These are phyloP conservation scores for Roridomyces roridus DNA, from an alignment of 768 basidiomycete species.

Conservation along the genomic window DNA sequence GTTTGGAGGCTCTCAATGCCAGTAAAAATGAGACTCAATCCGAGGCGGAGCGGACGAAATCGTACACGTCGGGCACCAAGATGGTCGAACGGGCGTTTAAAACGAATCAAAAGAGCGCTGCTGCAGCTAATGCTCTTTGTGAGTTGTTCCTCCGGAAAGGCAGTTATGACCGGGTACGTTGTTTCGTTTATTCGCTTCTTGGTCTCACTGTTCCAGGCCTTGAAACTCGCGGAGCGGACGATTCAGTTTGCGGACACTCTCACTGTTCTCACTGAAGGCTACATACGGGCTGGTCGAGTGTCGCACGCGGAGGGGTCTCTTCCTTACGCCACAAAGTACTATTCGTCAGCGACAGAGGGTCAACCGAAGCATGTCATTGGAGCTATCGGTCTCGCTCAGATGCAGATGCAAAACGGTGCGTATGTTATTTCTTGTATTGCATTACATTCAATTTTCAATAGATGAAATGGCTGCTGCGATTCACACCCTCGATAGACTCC, in stretches of 20 bases:
- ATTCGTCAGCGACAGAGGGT: slow-evolving; percentile 67
- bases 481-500: slow-evolving; percentile 79
- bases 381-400: slow-evolving; percentile 85
- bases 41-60: slow-evolving; percentile 66
- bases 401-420: slow-evolving; percentile 83
- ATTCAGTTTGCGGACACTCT: slow-evolving; percentile 94
- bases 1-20: slow-evolving; percentile 84
- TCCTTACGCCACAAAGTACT: slow-evolving; percentile 74
- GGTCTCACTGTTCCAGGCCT: slow-evolving; percentile 53
- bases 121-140: slow-evolving; percentile 84
- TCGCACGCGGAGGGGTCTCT: slow-evolving; percentile 73
- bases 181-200: neutral
- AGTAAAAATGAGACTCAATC: slow-evolving; percentile 74
- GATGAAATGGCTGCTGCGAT: slow-evolving; percentile 87
- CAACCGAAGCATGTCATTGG: slow-evolving; percentile 79
- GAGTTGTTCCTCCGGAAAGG: slow-evolving; percentile 80
- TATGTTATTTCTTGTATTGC: neutral
- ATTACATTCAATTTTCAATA: slow-evolving; percentile 32
- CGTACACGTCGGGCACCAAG: slow-evolving; percentile 71
- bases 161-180: slow-evolving; percentile 63
- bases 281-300: slow-evolving; percentile 82
- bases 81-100: slow-evolving; percentile 83
- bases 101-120: slow-evolving; percentile 75
- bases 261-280: slow-evolving; percentile 84
- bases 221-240: slow-evolving; percentile 93